Base-by-base conservation (phyloP, 1,284 basidiomycete genomes). In the Hemileia vastatrix region DNA sequence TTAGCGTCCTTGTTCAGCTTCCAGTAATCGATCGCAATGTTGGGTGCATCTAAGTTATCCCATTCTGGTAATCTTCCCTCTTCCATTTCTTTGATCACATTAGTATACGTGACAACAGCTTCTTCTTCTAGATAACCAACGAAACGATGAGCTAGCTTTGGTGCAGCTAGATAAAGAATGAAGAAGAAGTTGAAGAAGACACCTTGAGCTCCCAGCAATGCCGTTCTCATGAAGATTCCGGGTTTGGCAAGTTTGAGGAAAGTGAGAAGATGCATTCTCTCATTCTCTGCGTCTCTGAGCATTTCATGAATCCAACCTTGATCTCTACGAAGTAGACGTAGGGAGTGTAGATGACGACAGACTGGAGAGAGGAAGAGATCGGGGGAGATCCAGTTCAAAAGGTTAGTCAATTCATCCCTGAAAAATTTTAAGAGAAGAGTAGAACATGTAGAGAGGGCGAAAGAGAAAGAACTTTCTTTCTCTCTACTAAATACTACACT, bases 261-360 rank as follows among this genome's bases (percentile, higher is more conserved):
- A 5, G 65, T 67, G 23, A 72, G 63, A 4, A 72, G 69, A 54
- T 72, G 71, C 67, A 68, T 67, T 1, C 71, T 60, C 43, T 72
- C 71, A 59, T 72, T 72, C 21, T 70, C 70, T 13, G 67, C 69
- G n/a, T 72, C 71, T 50, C 70, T 69, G 15, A 71, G 63, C 61
- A 70, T 62, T 9, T 68, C 71, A 15, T 67, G 64, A 50, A 72
- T 71, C 70, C 70, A 72, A 4, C 70, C 71, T 15, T 66, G 64
- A 55, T 72, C 71, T 4, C 67, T 50, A 36, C 67, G 67, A 66
- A 72, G 67, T 6, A 72, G 53, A 0, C 71, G 56, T 1, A 67
- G 58, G 63, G 27, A 64, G 67, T 43, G 64, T 63, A 5, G 48
- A 53, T 4, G 62, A 45, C 24, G 32, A 18, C 66, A 1, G 54